Base-by-base conservation (phyloP, 331 rosid species). In the Stylosanthes scabra region DNA sequence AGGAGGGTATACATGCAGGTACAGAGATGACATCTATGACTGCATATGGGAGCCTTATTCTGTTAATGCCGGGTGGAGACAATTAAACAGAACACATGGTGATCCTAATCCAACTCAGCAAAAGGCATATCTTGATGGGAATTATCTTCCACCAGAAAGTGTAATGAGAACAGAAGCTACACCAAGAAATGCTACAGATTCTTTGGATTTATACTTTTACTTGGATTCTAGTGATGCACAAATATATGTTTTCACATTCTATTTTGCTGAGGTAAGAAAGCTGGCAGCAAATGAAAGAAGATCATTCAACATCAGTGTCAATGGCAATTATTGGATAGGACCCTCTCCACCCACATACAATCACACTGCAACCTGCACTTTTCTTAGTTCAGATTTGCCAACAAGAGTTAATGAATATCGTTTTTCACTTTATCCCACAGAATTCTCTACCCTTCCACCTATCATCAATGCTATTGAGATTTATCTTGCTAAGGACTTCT, bases 381-480 rank as follows among this genome's bases (percentile, higher is more conserved):
- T 2, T 0, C 66, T 2, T 3, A 0, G 20, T 71, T 78, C 7
- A 0, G 74, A 7, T 52, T 1, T 62, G 0, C 0, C 6, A n/a
- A n/a, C n/a, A 31, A 31, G n/a, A 13, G 65, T 50, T 44, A 66
- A 41, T 0, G 12, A 11, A 1, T 83, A 75, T 45, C 13, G 0
- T 2, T 8, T 71, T 54, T 66, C 79, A 6, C 55, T 79, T 8
- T 2, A 0, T 9, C 46, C 5, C 63, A 74, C 79, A 5, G 7
- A 63, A 11, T 47, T 0, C 44, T 82, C 94, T 46, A 83, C 85
- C 8, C 81, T 80, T 63, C 91, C 94, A 44, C 94, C 94, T 0
- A 57, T 78, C 56, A 9, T 88, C 39, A 90, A 88, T 44, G 97
- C 89, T 7, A 0, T 84, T 31, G 92, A 88, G 84, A 1, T 85